These are phyloP conservation scores for Xylaria nigripes DNA, from an alignment of 495 filamentous ascomycete species.

Conservation along the genomic window DNA sequence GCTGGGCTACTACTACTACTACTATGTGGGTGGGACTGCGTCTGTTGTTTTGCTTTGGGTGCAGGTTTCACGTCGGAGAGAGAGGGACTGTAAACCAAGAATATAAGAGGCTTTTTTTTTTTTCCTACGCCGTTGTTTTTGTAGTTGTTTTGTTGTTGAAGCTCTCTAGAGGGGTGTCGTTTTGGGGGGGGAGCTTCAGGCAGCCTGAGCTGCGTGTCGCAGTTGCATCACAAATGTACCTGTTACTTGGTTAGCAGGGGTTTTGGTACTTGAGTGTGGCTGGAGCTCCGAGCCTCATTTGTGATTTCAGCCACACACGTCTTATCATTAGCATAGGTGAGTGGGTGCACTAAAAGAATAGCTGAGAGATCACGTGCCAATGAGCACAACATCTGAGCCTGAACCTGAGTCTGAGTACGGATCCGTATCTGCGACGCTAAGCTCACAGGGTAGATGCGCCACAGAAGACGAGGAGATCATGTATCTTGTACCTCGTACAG, in stretches of 20 bases:
- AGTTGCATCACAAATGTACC: constrained; percentile 7
- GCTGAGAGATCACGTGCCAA: too few relatives aligned
- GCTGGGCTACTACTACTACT: constrained; percentile 2
- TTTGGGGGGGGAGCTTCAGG: constrained; percentile 26
- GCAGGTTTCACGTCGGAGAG: neutral
- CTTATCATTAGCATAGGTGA: too few relatives aligned
- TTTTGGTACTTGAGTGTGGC: neutral
- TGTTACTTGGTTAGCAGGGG: neutral
- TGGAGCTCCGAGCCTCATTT: neutral
- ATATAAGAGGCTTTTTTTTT: neutral
- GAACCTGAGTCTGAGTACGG: too few relatives aligned
- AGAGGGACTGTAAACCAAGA: neutral
- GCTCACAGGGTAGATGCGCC: too few relatives aligned
- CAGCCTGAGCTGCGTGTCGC: constrained; percentile 41
- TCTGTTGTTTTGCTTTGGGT: neutral
- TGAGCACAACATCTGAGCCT: too few relatives aligned
- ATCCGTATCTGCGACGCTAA: too few relatives aligned
- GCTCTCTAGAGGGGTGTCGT: constrained; percentile 6
- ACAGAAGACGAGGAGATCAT: too few relatives aligned
- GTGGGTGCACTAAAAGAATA: too few relatives aligned
- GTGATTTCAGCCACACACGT: neutral
- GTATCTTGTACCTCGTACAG: too few relatives aligned
- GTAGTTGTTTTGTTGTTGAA: neutral
- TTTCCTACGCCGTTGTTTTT: neutral
- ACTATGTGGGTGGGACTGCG: neutral